These are phyloP conservation scores for Murraya koenigii DNA, from an alignment of 345 rosid genomes.

Conservation along the genomic window DNA sequence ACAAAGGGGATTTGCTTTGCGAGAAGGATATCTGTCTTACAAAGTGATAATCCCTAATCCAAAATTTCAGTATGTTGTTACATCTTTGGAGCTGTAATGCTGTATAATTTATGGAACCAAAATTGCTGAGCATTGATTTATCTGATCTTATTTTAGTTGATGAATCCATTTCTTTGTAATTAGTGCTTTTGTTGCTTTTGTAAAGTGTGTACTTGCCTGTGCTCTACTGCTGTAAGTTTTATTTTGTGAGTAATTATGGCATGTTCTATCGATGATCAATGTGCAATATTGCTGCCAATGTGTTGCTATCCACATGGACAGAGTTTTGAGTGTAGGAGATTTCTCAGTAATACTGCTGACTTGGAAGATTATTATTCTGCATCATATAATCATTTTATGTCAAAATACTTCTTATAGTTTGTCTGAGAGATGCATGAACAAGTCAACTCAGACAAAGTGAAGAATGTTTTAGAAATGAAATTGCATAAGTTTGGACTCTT, in stretches of 20 bases:
- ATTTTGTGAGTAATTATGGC: background rate
- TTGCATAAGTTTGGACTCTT: background rate
- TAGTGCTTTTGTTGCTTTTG: background rate
- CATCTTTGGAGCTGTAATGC: background rate
- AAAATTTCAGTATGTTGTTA: slow-evolving; percentile 59
- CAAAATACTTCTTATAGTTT: background rate
- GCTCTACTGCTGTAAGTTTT: background rate
- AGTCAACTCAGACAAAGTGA: background rate
- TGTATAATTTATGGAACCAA: background rate
- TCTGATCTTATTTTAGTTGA: background rate
- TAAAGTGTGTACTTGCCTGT: background rate
- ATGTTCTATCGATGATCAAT: background rate
- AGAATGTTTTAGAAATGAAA: background rate
- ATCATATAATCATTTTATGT: background rate
- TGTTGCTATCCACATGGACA: background rate
- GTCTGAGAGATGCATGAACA: background rate
- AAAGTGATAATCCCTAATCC: slow-evolving; percentile 92
- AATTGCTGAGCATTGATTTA: background rate
- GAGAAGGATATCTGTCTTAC: slow-evolving; percentile 71
- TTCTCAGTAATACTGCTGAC: background rate
- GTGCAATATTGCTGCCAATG: background rate
- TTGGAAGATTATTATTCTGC: background rate
- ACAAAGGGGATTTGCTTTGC: slow-evolving; percentile 79
- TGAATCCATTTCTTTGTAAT: background rate
- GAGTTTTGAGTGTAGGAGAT: background rate